Evolutionary conservation across 345 rosid genomes (phyloP).

Genomic region (Bruguiera sexangula): DNA sequence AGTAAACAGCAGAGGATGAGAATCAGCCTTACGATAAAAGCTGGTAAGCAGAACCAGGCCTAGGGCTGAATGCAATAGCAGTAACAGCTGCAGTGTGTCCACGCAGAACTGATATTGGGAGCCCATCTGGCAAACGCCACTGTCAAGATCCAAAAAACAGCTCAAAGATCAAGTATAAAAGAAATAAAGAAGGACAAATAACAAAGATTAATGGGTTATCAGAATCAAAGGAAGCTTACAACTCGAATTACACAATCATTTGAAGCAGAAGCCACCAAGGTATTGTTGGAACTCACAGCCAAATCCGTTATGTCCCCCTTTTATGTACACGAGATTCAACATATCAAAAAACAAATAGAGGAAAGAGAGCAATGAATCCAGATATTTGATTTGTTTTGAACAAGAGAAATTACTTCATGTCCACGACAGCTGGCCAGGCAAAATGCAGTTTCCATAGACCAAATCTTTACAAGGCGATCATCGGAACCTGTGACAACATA

Average conservation of each 20-base stretch:
- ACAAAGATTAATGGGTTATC: background rate
- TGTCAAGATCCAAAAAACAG: constrained; percentile 38
- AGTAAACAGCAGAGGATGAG: constrained; percentile 5
- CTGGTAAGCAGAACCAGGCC: constrained; percentile 85
- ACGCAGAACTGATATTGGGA: constrained; percentile 84
- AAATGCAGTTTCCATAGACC: constrained; percentile 99
- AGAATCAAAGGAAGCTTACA: constrained; percentile 50
- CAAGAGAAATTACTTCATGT: constrained; percentile 75
- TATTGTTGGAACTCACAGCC: constrained; percentile 94
- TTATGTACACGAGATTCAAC: constrained; percentile 20
- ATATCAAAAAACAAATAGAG: background rate
- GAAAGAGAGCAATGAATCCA: too few relatives aligned
- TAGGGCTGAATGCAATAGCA: constrained; percentile 94
- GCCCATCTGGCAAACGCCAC: constrained; percentile 99
- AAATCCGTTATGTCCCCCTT: constrained; percentile 99
- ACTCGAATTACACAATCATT: constrained; percentile 92
- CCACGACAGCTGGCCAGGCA: constrained; percentile 99
- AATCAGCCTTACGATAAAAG: constrained; percentile 85
- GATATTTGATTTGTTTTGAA: background rate
- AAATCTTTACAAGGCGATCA: constrained; percentile 96
- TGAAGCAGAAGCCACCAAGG: constrained; percentile 89
- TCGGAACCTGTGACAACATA: constrained; percentile 96
- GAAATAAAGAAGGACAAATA: constrained; percentile 3
- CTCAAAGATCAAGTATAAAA: constrained; percentile 22
- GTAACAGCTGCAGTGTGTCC: constrained; percentile 98